Evolutionary conservation across 2,329 filamentous ascomycete genomes (phyloP), one percentile per base, ranked within the genome.

Genomic region (Penicillium sp.): DNA sequence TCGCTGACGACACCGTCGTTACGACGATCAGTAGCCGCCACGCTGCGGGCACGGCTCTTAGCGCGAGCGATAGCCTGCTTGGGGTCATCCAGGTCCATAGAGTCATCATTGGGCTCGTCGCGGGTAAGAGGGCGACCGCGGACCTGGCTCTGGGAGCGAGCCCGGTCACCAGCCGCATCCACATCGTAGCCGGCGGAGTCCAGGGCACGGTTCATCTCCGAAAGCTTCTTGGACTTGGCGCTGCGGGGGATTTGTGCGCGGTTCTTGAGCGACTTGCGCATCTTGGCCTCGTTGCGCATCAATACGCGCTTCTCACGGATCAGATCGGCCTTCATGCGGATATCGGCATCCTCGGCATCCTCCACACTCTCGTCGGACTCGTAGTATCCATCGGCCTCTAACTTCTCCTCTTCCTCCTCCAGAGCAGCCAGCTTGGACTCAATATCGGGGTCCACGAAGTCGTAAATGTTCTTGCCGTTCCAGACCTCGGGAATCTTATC

Each of bases 251-350:
- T 95, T 63, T 92, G 83, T 56, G 94, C 92, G 63, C 91, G 85
- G 80, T 99, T 99, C 87, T 99, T 97, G 71, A 99, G 85, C 38
- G 87, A 88, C 81, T 96, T 97, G 76, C 90, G 89, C 87, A 95
- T 91, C 77, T 89, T 89, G 57, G 90, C 89, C 66, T 95, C 94
- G 75, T 97, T 97, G 69, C 89, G 86, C 76, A 97, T 94, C 56
- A 96, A 80, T 57, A 87, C 83, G 63, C 90, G 87, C 84, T 97
- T 96, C 80, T 96, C 92, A 57, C 92, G 88, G 74, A 99, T 99
- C 55, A 95, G 79, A 58, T 96, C 89, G 44, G 94, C 95, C 80
- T 97, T 96, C 79, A 89, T 86, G 64, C 90, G 80, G 62, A 92
- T 84, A 57, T 96, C 90, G 39, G 88, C 89, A 64, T 95, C 90